Percentiles rank a stretch among this genome's conserved stretches.
These are phyloP conservation scores for Tetrapisispora nanseiensis DNA, from an alignment of 805 yeast species.

Conservation along the genomic window DNA sequence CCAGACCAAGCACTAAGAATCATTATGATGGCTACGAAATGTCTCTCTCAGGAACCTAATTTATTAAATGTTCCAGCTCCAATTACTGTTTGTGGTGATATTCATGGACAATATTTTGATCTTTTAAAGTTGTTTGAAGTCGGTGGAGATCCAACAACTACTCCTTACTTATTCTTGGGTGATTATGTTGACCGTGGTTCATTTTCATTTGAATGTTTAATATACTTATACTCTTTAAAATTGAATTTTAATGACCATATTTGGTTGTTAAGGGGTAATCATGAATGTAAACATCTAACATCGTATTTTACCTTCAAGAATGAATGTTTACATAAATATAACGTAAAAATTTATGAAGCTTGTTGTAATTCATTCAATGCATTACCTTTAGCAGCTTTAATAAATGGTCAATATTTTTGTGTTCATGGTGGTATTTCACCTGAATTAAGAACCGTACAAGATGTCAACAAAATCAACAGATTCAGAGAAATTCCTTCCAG, in stretches of 20 bases:
- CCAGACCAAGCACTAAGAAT: conserved; percentile 64
- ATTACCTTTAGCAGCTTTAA: conserved; percentile 82
- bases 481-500: conserved; percentile 88
- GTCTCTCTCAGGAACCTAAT: conserved; percentile 66
- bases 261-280: conserved; percentile 86
- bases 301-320: conserved; percentile 86
- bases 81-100: conserved; percentile 90
- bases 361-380: conserved; percentile 74
- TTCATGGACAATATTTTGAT: conserved; percentile 94
- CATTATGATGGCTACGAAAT: conserved; percentile 50
- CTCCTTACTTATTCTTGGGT: conserved; percentile 77
- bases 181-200: conserved; percentile 95
- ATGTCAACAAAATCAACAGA: conserved; percentile 59
- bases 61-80: conserved; percentile 80
- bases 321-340: conserved; percentile 84
- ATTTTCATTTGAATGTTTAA: conserved; percentile 72
- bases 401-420: conserved; percentile 90
- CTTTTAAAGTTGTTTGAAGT: conserved; percentile 84
- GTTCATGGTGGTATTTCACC: conserved; percentile 96
- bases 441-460: conserved; percentile 60
- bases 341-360: conserved; percentile 52
- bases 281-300: conserved; percentile 88
- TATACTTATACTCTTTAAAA: conserved; percentile 71
- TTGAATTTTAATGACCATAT: conserved; percentile 63
- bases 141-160: conserved; percentile 76